These are phyloP conservation scores for Westerdykella sp. DNA, from an alignment of 2,329 filamentous ascomycete genomes.

Conservation along the genomic window DNA sequence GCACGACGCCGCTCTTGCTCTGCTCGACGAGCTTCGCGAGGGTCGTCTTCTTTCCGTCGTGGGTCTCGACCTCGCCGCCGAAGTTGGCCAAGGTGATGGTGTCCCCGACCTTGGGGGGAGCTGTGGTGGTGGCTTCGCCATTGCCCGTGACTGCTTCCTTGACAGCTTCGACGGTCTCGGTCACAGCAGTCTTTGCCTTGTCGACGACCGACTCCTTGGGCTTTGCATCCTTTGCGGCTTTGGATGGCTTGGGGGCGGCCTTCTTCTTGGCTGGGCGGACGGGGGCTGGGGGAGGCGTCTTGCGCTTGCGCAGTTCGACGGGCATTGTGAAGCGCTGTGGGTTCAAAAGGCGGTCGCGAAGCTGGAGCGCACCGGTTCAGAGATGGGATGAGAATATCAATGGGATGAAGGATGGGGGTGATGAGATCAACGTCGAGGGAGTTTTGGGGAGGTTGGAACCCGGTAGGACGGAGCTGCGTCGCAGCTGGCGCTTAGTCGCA, in stretches of 20 bases:
- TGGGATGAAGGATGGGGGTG: slow-evolving; percentile 5
- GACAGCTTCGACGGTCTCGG: slow-evolving; percentile 28
- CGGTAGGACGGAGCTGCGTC: slow-evolving; percentile 9
- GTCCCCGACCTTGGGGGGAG: slow-evolving; percentile 43
- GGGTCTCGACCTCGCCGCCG: slow-evolving; percentile 69
- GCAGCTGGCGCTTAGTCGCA: slow-evolving; percentile 15
- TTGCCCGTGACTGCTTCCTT: slow-evolving; percentile 28
- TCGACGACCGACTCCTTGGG: slow-evolving; percentile 26
- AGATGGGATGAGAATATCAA: slow-evolving; percentile 14
- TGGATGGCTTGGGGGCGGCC: slow-evolving; percentile 34
- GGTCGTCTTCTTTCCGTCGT: slow-evolving; percentile 74
- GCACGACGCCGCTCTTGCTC: slow-evolving; percentile 77
- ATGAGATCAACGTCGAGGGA: slow-evolving; percentile 7
- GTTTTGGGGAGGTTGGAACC: slow-evolving; percentile 10
- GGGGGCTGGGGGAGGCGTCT: slow-evolving; percentile 48
- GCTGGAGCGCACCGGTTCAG: slow-evolving; percentile 18
- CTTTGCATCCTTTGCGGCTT: slow-evolving; percentile 27
- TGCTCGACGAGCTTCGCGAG: slow-evolving; percentile 74
- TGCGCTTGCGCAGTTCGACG: slow-evolving; percentile 59
- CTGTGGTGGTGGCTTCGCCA: slow-evolving; percentile 17
- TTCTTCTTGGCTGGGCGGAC: slow-evolving; percentile 45
- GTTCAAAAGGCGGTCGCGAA: slow-evolving; percentile 15
- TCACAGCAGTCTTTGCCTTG: slow-evolving; percentile 28
- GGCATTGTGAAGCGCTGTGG: slow-evolving; percentile 28
- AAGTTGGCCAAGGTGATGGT: slow-evolving; percentile 50